phyloP scores from a whole-genome alignment of 495 filamentous ascomycete genomes.

The Stereocaulon alpinum region DNA sequence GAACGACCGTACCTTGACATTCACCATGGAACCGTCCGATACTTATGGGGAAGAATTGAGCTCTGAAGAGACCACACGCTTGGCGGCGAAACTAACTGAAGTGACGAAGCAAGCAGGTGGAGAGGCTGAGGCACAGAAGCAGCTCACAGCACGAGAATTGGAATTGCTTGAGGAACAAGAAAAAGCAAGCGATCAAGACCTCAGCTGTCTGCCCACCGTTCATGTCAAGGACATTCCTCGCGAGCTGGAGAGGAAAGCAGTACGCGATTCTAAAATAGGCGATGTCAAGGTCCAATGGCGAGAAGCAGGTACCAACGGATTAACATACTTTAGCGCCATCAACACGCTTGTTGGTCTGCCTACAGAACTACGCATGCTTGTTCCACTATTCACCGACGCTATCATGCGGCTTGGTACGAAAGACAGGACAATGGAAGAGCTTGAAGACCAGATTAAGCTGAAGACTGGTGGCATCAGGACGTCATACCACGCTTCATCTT shows the following conservation, averaged over 20 bases:
- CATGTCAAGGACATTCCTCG: conserved; percentile 81
- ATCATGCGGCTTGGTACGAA: conserved; percentile 88
- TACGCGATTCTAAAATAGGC: conserved; percentile 57
- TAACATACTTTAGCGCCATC: conserved; percentile 92
- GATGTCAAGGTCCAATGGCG: conserved; percentile 75
- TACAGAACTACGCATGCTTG: conserved; percentile 69
- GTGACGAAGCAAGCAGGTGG: conserved; percentile 57
- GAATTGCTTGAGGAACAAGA: conserved; percentile 73
- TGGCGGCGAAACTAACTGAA: conserved; percentile 58
- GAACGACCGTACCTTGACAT: conserved; percentile 75
- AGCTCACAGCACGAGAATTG: conserved; percentile 65
- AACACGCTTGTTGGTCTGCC: conserved; percentile 71
- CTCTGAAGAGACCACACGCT: conserved; percentile 62
- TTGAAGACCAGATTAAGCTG: conserved; percentile 89
- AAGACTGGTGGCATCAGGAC: conserved; percentile 89
- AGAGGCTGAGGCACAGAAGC: conserved; percentile 55
- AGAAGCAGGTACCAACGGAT: conserved; percentile 83
- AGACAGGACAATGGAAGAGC: conserved; percentile 79
- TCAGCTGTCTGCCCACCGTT: conserved; percentile 80
- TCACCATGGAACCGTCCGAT: conserved; percentile 83
- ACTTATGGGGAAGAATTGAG: conserved; percentile 63
- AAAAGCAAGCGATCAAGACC: conserved; percentile 66
- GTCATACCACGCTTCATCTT: conserved; percentile 65
- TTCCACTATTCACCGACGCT: conserved; percentile 85
- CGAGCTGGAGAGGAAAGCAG: conserved; percentile 54